Percentiles rank a stretch among this genome's conserved stretches.
Evolutionary conservation across 2,329 filamentous ascomycete genomes (phyloP).

Genomic region (Cladorrhinum sp.): DNA sequence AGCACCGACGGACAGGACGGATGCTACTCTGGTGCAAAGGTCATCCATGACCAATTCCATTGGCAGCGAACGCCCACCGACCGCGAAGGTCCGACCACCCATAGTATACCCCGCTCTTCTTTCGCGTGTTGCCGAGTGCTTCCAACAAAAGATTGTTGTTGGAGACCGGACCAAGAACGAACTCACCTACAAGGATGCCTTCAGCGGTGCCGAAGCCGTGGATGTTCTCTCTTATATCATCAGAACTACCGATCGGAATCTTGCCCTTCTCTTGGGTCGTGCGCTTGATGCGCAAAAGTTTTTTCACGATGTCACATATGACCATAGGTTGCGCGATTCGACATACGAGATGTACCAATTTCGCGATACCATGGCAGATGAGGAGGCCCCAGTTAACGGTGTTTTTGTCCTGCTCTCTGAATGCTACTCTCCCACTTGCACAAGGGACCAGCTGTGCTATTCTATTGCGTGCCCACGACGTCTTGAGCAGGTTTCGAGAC

Average conservation of each 20-base stretch:
- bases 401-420: slow-evolving; percentile 95
- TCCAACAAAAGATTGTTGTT: slow-evolving; percentile 81
- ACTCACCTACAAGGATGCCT: slow-evolving; percentile 93
- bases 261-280: slow-evolving; percentile 84
- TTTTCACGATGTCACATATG: slow-evolving; percentile 98
- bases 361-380: slow-evolving; percentile 84
- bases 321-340: slow-evolving; percentile 92
- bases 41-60: slow-evolving; percentile 57
- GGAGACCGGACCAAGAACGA: slow-evolving; percentile 95
- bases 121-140: slow-evolving; percentile 89
- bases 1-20: slow-evolving; percentile 54
- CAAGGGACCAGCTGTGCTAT: slow-evolving; percentile 91
- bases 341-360: slow-evolving; percentile 95
- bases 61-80: slow-evolving; percentile 55
- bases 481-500: slow-evolving; percentile 87
- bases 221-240: slow-evolving; percentile 96
- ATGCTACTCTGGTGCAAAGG: slow-evolving; percentile 46
- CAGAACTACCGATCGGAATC: slow-evolving; percentile 90
- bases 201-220: slow-evolving; percentile 92
- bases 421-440: slow-evolving; percentile 97
- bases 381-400: slow-evolving; percentile 79
- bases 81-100: slow-evolving; percentile 66
- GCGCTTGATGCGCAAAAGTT: slow-evolving; percentile 97
- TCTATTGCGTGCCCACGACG: slow-evolving; percentile 94
- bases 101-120: slow-evolving; percentile 91